Percentiles rank a stretch among this genome's conserved stretches.
Evolutionary conservation across 2,329 filamentous ascomycete species (phyloP).

Genomic region (Ophiocordyceps camponoti-floridani): DNA sequence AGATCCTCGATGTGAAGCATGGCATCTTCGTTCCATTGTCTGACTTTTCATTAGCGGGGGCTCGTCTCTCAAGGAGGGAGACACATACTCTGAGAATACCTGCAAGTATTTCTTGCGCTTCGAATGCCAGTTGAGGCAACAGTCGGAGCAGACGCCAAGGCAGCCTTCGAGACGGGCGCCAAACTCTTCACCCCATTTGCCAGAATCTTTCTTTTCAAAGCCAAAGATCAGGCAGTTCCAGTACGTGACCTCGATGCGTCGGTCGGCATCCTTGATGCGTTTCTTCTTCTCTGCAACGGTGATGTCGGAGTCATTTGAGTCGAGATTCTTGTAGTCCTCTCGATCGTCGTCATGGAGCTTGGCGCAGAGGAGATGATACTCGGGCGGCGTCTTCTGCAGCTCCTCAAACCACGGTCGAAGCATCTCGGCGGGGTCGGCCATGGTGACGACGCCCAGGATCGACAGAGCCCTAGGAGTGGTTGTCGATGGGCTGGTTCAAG

Average conservation of each 20-base stretch:
- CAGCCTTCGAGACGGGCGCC: conserved; percentile 35
- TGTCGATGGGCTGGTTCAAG: background rate
- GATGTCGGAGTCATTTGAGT: conserved; percentile 32
- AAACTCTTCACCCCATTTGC: conserved; percentile 42
- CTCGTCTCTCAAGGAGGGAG: background rate
- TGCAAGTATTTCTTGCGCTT: conserved; percentile 45
- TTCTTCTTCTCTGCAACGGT: conserved; percentile 29
- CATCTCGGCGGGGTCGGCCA: conserved; percentile 21
- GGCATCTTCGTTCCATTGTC: conserved; percentile 29
- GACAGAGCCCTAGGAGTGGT: conserved; percentile 1
- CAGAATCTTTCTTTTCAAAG: conserved; percentile 41
- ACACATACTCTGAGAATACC: conserved; percentile 38
- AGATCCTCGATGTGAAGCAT: conserved; percentile 34
- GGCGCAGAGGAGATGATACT: conserved; percentile 51
- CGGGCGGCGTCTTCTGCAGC: conserved; percentile 22
- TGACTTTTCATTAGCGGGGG: conserved; percentile 9
- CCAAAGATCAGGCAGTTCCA: conserved; percentile 53
- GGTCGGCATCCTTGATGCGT: conserved; percentile 34
- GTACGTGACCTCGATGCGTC: conserved; percentile 43
- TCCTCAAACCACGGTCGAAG: conserved; percentile 24
- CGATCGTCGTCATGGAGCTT: conserved; percentile 42
- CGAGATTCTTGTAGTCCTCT: conserved; percentile 34
- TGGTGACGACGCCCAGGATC: conserved; percentile 7
- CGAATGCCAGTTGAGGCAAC: conserved; percentile 58
- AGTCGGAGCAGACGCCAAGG: conserved; percentile 48